Evolutionary conservation across 352 stramenopile genomes (phyloP).

Genomic region (Pythium folliculosum): DNA sequence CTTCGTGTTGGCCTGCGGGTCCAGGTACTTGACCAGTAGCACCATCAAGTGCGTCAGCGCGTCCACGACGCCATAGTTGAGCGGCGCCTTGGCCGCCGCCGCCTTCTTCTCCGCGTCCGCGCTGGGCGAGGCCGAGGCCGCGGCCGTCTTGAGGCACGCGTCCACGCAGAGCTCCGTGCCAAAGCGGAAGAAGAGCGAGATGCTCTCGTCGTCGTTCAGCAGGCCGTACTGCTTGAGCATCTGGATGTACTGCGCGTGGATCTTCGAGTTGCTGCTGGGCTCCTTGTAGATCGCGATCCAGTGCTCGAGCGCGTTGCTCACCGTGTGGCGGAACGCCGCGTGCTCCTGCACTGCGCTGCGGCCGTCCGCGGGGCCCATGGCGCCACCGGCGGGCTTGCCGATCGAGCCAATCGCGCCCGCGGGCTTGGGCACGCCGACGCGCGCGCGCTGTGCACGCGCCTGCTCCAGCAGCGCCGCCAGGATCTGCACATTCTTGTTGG

Average conservation of each 20-base stretch:
- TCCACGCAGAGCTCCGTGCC: conserved; percentile 97
- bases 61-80: conserved; percentile 96
- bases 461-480: conserved; percentile 78
- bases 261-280: conserved; percentile 91
- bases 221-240: conserved; percentile 96
- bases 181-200: conserved; percentile 97
- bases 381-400: conserved; percentile 25
- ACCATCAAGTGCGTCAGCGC: conserved; percentile 96
- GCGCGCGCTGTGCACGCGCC: conserved; percentile 57
- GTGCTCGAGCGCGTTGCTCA: conserved; percentile 94
- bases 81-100: conserved; percentile 40
- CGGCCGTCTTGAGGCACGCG: conserved; percentile 91
- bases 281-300: conserved; percentile 99
- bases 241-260: conserved; percentile 96
- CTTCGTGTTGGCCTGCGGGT: conserved; percentile 75
- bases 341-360: conserved; percentile 67
- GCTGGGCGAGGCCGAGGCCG: conserved; percentile 43
- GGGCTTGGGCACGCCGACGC: conserved; percentile 37
- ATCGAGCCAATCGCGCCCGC: conserved; percentile 59
- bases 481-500: conserved; percentile 89
- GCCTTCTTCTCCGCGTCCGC: conserved; percentile 31
- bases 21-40: conserved; percentile 95
- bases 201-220: conserved; percentile 96
- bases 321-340: conserved; percentile 81
- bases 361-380: conserved; percentile 32